phyloP scores from a whole-genome alignment of 305 asterid species.

The Fraxinus sp. region DNA sequence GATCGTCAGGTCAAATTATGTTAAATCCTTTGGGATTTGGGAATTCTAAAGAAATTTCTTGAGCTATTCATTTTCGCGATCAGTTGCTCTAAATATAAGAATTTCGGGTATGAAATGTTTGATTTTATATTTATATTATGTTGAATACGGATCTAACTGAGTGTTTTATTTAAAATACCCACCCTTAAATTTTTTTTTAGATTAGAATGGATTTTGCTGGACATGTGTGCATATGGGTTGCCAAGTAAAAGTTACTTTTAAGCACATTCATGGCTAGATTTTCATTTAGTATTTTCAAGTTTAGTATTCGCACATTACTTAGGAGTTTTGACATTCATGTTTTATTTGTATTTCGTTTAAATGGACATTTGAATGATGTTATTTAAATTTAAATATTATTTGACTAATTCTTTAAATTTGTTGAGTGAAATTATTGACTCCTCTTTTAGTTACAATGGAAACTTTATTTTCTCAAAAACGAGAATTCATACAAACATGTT shows the following conservation, averaged over 20 bases:
- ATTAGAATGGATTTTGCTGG: neutral
- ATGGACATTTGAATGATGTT: neutral
- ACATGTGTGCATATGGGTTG: neutral
- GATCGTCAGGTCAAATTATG: no score
- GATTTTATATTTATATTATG: no score
- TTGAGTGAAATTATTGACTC: neutral
- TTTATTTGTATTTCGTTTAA: no score
- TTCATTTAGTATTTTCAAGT: neutral
- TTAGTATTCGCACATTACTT: neutral
- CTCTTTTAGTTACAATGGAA: neutral
- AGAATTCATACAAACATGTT: neutral
- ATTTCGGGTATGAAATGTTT: no score
- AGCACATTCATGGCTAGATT: neutral
- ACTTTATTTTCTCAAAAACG: neutral
- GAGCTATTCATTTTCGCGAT: no score
- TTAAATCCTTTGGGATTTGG: no score
- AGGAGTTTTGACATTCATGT: neutral
- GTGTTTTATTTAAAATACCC: no score
- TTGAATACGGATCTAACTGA: neutral
- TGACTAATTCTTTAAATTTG: neutral
- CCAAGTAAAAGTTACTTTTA: neutral
- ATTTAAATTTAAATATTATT: no score
- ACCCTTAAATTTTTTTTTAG: no score
- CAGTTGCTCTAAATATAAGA: no score
- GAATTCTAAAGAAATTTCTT: no score